phyloP scores from a whole-genome alignment of 176 grass and related monocot species.

The Hsuehochloa calcarea region DNA sequence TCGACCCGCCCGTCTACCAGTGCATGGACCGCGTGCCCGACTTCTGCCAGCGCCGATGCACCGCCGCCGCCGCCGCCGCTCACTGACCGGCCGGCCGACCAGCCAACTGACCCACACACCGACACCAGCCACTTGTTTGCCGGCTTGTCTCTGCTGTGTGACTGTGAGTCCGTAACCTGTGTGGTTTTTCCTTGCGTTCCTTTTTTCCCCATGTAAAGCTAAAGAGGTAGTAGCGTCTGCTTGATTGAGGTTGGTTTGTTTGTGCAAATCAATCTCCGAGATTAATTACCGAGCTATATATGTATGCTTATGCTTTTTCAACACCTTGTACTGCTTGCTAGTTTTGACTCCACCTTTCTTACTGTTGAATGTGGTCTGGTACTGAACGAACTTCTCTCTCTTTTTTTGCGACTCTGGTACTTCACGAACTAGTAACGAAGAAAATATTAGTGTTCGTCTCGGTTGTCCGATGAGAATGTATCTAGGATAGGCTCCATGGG shows the following conservation, averaged over 20 bases:
- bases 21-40: slow-evolving; percentile 67
- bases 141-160: background rate
- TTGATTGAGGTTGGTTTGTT: background rate
- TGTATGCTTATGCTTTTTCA: background rate
- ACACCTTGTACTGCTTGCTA: background rate
- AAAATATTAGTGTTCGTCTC: no score
- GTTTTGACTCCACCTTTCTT: background rate
- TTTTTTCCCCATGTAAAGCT: background rate
- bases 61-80: slow-evolving; percentile 1
- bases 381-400: no score
- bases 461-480: background rate
- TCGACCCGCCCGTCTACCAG: slow-evolving; percentile 66
- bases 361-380: background rate
- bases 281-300: background rate
- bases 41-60: slow-evolving; percentile 58
- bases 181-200: background rate
- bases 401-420: no score
- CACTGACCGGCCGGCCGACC: background rate
- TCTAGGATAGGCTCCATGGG: background rate
- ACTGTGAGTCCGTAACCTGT: background rate
- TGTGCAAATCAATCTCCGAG: background rate
- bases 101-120: background rate
- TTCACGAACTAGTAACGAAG: no score
- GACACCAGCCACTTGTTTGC: background rate
- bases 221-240: background rate